phyloP scores from a whole-genome alignment of 106 monocot genomes.

The Hemerocallis citrina region DNA sequence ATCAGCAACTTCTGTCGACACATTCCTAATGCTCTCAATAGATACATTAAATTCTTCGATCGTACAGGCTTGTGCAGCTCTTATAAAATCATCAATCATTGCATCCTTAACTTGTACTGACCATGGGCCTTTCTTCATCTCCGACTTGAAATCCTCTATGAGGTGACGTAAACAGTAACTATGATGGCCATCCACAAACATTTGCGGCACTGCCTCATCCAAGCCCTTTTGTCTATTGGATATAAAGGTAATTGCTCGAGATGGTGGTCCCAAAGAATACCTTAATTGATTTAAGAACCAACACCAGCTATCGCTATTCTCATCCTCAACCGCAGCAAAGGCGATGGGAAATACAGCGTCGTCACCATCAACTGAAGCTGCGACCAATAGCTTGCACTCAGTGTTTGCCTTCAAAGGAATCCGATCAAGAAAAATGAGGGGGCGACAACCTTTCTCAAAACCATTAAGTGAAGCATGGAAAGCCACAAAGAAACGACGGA shows the following conservation, averaged over 20 bases:
- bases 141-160: slow-evolving; percentile 66
- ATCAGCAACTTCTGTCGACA: slow-evolving; percentile 54
- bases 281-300: slow-evolving; percentile 83
- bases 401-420: slow-evolving; percentile 72
- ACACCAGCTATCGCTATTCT: slow-evolving; percentile 61
- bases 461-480: slow-evolving; percentile 84
- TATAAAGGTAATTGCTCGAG: slow-evolving; percentile 56
- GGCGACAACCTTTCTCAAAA: slow-evolving; percentile 79
- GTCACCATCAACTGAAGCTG: slow-evolving; percentile 71
- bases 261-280: slow-evolving; percentile 37
- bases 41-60: slow-evolving; percentile 67
- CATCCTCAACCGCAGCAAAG: slow-evolving; percentile 76
- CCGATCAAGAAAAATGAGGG: slow-evolving; percentile 72
- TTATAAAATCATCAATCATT: slow-evolving; percentile 61
- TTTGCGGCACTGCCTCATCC: slow-evolving; percentile 63
- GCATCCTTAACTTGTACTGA: slow-evolving; percentile 55
- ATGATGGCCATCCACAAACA: slow-evolving; percentile 62
- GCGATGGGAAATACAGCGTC: slow-evolving; percentile 70
- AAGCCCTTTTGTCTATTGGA: slow-evolving; percentile 66
- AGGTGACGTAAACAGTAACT: slow-evolving; percentile 63
- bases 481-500: slow-evolving; percentile 76
- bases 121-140: slow-evolving; percentile 62
- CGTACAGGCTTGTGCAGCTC: slow-evolving; percentile 64
- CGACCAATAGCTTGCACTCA: slow-evolving; percentile 57
- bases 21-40: slow-evolving; percentile 45